Evolutionary conservation across 148 eudicot species (phyloP), one percentile per base, ranked within the genome.

Genomic region (Nyssa sinensis): DNA sequence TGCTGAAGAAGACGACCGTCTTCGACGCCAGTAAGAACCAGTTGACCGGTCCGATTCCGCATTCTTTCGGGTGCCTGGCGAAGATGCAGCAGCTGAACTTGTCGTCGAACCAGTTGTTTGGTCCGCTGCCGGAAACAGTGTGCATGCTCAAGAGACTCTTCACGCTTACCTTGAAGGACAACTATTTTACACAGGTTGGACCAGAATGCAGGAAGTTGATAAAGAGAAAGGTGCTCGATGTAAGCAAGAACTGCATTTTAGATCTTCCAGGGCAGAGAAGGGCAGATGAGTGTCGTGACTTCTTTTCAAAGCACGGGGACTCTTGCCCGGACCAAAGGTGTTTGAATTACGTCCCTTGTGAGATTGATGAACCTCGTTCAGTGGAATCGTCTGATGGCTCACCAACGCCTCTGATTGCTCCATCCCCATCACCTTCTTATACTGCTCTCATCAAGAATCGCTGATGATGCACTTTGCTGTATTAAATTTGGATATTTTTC

Each of bases 121-220:
- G 88, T 59, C 34, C 71, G 31, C 77, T 85, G 1, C 91, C 86
- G 7, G 91, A 87, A 34, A 8, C 23, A 0, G 30, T 87, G 58
- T 85, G 91, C 59, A 79, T 25, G 57, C 63, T 85, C 23, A 67
- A 74, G 10, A 44, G 59, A n/a, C 64, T 87, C 12, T 6, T 0
- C 11, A 34, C 64, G 12, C 70, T 87, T 29, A 77, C 60, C 16
- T 69, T 87, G 78, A 68, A 72, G 13, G 7, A 65, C 53, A 87
- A 85, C 68, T 87, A 85, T 44, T 83, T 87, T 35, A 84, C 91
- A 0, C 75, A 83, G 72, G 88, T 87, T 55, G 91, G 88, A 29
- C 85, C 85, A 0, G 65, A 64, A 49, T 87, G 91, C 71, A 74
- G 85, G 82, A 69, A 81, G 30, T 53, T 87, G 75, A 74, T 85